Evolutionary conservation across 164 flowering plant species (phyloP).

Genomic region (Nymphaea colorata): DNA sequence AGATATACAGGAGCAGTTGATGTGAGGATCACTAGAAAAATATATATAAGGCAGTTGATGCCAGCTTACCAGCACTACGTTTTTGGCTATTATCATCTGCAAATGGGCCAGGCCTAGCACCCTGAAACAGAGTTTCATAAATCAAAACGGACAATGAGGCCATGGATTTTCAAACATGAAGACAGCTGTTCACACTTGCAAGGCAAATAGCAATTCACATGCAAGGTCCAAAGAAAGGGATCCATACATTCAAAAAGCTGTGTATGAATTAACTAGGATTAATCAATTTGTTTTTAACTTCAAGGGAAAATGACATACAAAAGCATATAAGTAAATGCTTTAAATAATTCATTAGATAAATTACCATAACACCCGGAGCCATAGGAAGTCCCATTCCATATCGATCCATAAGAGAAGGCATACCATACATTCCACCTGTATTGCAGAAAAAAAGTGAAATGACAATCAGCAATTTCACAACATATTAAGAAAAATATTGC

Average conservation of each 20-base stretch:
- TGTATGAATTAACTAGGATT: too few relatives aligned
- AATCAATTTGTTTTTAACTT: too few relatives aligned
- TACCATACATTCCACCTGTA: constrained; percentile 66
- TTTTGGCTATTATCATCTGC: constrained; percentile 59
- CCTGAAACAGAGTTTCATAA: constrained; percentile 27
- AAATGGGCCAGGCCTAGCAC: constrained; percentile 68
- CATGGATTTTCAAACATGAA: too few relatives aligned
- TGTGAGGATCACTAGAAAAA: too few relatives aligned
- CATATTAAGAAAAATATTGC: too few relatives aligned
- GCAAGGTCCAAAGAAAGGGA: too few relatives aligned
- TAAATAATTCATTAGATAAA: neutral
- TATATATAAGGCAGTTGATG: neutral
- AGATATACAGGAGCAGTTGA: neutral
- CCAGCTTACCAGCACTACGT: constrained; percentile 26
- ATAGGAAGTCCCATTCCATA: constrained; percentile 74
- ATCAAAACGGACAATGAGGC: neutral
- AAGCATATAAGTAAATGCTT: too few relatives aligned
- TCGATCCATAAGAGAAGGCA: constrained; percentile 78
- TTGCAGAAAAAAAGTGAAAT: neutral
- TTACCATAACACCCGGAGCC: constrained; percentile 70
- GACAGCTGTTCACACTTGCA: too few relatives aligned
- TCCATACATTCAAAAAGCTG: too few relatives aligned
- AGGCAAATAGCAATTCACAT: too few relatives aligned
- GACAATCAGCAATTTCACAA: neutral
- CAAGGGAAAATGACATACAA: too few relatives aligned